Evolutionary conservation across 2,329 filamentous ascomycete genomes (phyloP).

Genomic region (Gliomastix tumulicola): DNA sequence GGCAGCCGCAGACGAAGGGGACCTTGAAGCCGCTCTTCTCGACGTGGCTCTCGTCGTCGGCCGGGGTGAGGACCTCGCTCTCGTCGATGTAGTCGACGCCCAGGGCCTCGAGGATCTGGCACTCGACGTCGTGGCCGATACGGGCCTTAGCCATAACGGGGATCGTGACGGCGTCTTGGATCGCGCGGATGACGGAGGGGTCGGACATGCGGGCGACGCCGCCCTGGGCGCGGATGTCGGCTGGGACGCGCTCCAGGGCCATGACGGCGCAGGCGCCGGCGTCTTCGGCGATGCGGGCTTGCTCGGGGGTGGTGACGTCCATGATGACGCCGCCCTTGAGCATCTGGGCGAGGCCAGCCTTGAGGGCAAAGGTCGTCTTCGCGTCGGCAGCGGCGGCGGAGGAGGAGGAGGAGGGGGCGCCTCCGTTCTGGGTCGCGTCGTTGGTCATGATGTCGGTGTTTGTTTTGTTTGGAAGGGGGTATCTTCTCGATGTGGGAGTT

Average conservation of each 20-base stretch:
- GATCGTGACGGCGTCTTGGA: constrained; percentile 91
- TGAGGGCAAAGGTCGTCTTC: constrained; percentile 70
- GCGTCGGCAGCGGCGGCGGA: constrained; percentile 23
- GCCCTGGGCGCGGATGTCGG: constrained; percentile 87
- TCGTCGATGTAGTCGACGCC: constrained; percentile 98
- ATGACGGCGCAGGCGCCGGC: constrained; percentile 95
- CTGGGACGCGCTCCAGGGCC: constrained; percentile 95
- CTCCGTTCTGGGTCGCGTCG: constrained; percentile 15
- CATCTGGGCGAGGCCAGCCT: constrained; percentile 95
- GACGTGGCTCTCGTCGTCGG: constrained; percentile 85
- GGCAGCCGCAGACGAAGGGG: constrained; percentile 94
- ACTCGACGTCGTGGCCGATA: constrained; percentile 97
- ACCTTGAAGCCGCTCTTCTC: constrained; percentile 77
- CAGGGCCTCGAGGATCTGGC: constrained; percentile 92
- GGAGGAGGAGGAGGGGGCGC: constrained; percentile 14
- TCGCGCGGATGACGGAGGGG: constrained; percentile 88
- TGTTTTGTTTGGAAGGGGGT: background rate
- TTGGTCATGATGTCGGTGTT: constrained; percentile 20
- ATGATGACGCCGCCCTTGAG: constrained; percentile 99
- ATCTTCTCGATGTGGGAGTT: too few relatives aligned
- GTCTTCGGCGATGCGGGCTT: constrained; percentile 95
- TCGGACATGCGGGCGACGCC: constrained; percentile 97
- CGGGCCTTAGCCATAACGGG: constrained; percentile 99
- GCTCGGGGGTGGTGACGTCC: constrained; percentile 92
- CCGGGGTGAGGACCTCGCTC: constrained; percentile 93